Base-by-base conservation (phyloP, 2,329 filamentous ascomycete genomes). In the Rutstroemia sp. region DNA sequence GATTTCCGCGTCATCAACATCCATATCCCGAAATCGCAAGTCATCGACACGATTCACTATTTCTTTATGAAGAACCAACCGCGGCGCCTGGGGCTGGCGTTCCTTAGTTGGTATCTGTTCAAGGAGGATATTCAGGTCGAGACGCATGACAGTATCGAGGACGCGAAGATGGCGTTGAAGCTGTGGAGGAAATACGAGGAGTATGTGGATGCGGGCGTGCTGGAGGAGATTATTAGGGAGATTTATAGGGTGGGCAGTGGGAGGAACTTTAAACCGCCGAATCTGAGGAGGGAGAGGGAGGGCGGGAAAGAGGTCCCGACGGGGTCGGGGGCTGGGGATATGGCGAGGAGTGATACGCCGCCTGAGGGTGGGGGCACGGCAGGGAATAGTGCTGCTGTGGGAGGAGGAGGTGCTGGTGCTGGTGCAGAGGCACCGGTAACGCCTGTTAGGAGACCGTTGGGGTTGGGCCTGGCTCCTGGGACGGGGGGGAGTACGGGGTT, bases 1-100 rank as follows among this genome's bases (percentile, higher is more conserved):
- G 94, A 99, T 72, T 97, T 99, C 74, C 90, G 94, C 53, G 95
- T 95, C 56, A 95, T 96, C 73, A 99, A 99, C 71, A 96, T 99
- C 56, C 90, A 96, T 70, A 88, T 99, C 0, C 94, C 95, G 1
- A 89, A 87, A 69, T 73, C 82, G 3, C 94, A 99, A 70, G 87
- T 96, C 38, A 90, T 99, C 55, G 94, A 99, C 72, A 99, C 95
- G 0, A 91, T 92, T 63, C 87, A 95, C 61, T 79, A 96, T 1
- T 97, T 95, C 75, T 95, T 88, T 72, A 84, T 95, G 58, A 84
- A 87, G 56, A 79, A 82, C 16, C 86, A 90, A 34, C 81, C 90
- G 53, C 85, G 95, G n/a, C 94, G 92, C 68, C 81, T 99, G 2
- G 94, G 88, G 7, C 78, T 99, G 19, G 88, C 92, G 27, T 97